Evolutionary conservation across 116 monocot species (phyloP).

Genomic region (Dioscorea cayenensis): DNA sequence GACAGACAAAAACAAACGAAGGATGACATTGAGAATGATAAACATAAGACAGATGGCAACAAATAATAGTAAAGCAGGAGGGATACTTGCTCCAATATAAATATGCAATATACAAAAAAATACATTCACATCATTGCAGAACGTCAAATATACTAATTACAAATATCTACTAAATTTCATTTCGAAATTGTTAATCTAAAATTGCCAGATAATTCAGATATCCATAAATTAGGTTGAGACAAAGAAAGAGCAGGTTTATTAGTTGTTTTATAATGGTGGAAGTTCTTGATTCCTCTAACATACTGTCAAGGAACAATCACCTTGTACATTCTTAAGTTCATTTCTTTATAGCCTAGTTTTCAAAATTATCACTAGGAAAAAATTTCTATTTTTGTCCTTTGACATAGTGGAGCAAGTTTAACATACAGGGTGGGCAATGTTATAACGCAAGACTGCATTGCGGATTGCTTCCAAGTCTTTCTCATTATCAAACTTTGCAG

Average conservation of each 20-base stretch:
- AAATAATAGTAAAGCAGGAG: too few relatives aligned
- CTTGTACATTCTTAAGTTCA: too few relatives aligned
- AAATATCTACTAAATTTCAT: too few relatives aligned
- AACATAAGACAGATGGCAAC: too few relatives aligned
- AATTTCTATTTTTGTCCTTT: background rate
- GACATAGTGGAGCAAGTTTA: constrained; percentile 1
- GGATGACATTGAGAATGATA: background rate
- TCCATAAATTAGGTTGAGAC: background rate
- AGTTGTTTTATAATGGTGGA: background rate
- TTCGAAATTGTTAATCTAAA: too few relatives aligned
- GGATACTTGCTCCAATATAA: too few relatives aligned
- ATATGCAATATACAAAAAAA: too few relatives aligned
- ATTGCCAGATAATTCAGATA: background rate
- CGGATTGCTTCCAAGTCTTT: constrained; percentile 95
- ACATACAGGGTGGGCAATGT: constrained; percentile 84
- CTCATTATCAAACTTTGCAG: constrained; percentile 99
- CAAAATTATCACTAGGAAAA: too few relatives aligned
- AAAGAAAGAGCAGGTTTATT: background rate
- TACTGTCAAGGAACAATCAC: too few relatives aligned
- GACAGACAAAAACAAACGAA: background rate
- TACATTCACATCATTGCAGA: too few relatives aligned
- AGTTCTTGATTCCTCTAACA: background rate
- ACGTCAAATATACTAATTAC: too few relatives aligned
- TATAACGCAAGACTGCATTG: constrained; percentile 90
- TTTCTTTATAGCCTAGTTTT: too few relatives aligned